Conservation (phyloP, 257 asterid species). For the Ballota nigra region DNA sequence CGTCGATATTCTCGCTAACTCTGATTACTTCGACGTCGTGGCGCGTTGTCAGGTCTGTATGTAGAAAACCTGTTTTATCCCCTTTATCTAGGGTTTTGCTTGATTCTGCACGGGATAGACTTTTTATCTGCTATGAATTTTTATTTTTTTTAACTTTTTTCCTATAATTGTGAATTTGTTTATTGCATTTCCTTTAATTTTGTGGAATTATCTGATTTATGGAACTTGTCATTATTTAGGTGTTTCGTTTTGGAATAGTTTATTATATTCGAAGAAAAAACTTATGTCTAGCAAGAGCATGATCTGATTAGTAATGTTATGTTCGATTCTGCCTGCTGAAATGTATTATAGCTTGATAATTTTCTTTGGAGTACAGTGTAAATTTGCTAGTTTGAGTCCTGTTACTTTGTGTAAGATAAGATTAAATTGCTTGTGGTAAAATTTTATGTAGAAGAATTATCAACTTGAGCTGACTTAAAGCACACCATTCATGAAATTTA, state of each 20-base stretch:
- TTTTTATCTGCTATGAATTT: not conserved
- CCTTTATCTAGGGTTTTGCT: not conserved
- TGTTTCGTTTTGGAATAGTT: not conserved
- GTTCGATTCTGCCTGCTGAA: not conserved
- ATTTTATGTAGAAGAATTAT: not conserved
- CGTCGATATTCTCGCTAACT: conserved; percentile 73
- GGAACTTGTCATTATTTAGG: not conserved
- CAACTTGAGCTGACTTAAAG: not conserved
- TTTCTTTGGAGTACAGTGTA: not conserved
- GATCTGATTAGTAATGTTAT: not conserved
- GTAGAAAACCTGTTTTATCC: not conserved
- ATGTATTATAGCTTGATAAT: not conserved
- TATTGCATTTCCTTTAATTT: not conserved
- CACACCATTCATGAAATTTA: not conserved
- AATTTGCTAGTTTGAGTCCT: not conserved
- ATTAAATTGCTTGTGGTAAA: not conserved
- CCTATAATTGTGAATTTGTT: not conserved
- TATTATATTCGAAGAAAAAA: not conserved
- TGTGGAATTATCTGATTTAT: not conserved
- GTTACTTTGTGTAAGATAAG: not conserved
- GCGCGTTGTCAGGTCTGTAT: conserved; percentile 90
- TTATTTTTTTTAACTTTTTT: not conserved
- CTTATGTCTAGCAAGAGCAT: not conserved
- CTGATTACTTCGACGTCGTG: conserved; percentile 77
- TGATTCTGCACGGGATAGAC: not conserved